Conservation (phyloP, 306 rosid genomes). For the Quillaja saponaria region DNA sequence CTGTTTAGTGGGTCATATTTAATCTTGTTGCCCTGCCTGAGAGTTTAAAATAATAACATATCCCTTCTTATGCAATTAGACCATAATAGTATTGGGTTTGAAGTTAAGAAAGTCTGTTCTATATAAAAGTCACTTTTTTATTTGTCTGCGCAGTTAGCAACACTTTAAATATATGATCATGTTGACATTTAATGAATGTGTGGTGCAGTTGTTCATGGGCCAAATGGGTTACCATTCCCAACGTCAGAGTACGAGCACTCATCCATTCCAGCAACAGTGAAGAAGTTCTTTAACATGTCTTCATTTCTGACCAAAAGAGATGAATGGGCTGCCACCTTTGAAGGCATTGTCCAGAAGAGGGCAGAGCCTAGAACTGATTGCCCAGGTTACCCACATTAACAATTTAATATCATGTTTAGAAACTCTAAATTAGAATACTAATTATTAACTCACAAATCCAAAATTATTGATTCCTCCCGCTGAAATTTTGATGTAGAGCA, state of each 20-base stretch:
- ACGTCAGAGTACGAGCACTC: slow-evolving; percentile 88
- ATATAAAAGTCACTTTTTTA: too few species aligned
- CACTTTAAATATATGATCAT: too few species aligned
- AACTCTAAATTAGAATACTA: too few species aligned
- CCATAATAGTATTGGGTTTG: too few species aligned
- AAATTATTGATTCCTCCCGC: neutral
- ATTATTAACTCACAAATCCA: neutral
- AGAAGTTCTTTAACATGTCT: slow-evolving; percentile 72
- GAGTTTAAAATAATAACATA: too few species aligned
- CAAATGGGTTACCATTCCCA: slow-evolving; percentile 70
- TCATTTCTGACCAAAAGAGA: slow-evolving; percentile 78
- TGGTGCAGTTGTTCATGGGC: slow-evolving; percentile 82
- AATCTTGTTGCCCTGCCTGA: too few species aligned
- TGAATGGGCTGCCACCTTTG: slow-evolving; percentile 87
- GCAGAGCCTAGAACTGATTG: slow-evolving; percentile 81
- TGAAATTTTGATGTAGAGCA: slow-evolving; percentile 39
- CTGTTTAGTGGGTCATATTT: too few species aligned
- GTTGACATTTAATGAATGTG: too few species aligned
- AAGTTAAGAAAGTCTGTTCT: too few species aligned
- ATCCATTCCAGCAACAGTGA: slow-evolving; percentile 82
- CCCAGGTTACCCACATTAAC: slow-evolving; percentile 58
- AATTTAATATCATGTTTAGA: too few species aligned
- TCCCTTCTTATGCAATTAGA: too few species aligned
- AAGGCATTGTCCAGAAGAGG: slow-evolving; percentile 54
- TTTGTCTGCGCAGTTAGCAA: too few species aligned